Percentiles rank a stretch among this genome's conserved stretches.
phyloP scores from a whole-genome alignment of 2,329 filamentous ascomycete species.

The Sporothrix brasiliensis region DNA sequence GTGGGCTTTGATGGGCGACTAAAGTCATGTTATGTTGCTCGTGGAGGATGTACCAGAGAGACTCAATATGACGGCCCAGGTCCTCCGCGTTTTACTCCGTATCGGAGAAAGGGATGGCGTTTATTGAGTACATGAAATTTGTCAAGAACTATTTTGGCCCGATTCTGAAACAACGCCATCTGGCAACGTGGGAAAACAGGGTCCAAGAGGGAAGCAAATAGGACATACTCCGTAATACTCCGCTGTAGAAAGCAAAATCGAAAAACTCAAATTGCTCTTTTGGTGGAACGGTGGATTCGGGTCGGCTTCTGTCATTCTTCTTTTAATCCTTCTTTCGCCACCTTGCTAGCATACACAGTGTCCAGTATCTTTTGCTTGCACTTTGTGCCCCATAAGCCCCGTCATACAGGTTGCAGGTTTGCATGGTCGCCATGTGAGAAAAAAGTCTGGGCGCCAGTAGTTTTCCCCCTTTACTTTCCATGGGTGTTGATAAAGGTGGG shows the following conservation, averaged over 20 bases:
- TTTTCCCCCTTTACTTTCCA: neutral
- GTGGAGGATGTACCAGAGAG: constrained; percentile 15
- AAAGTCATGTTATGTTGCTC: neutral
- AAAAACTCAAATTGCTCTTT: neutral
- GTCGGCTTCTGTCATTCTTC: constrained; percentile 15
- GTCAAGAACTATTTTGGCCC: neutral
- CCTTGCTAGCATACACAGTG: constrained; percentile 4
- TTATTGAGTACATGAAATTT: constrained; percentile 9
- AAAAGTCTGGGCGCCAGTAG: neutral
- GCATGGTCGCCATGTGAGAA: constrained; percentile 21
- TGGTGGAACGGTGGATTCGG: neutral
- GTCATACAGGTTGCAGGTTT: neutral
- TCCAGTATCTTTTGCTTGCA: neutral
- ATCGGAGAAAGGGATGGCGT: neutral
- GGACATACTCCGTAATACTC: too few relatives aligned
- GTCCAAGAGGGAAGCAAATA: neutral
- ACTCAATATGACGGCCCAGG: neutral
- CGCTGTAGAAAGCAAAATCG: neutral
- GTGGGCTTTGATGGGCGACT: neutral
- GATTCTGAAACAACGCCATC: constrained; percentile 12
- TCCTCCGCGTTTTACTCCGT: neutral
- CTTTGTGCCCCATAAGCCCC: neutral
- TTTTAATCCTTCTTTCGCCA: constrained; percentile 21
- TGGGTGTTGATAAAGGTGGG: neutral
- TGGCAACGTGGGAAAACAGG: constrained; percentile 6